phyloP scores from a whole-genome alignment of 768 basidiomycete genomes.

The Pleurotus pulmonarius region DNA sequence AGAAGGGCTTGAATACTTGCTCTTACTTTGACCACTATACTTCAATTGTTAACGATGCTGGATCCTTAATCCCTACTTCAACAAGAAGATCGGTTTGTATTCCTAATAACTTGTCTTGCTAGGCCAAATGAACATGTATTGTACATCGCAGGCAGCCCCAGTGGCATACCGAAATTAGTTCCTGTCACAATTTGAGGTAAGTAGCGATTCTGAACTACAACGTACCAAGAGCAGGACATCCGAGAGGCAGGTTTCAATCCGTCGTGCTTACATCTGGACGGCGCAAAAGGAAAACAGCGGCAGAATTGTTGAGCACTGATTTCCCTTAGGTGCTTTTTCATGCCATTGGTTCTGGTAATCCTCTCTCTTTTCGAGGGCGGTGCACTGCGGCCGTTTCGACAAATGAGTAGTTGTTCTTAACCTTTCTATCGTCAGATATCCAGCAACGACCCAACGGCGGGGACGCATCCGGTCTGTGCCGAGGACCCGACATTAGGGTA shows the following conservation, averaged over 20 bases:
- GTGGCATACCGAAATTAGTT: background rate
- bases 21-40: background rate
- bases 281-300: background rate
- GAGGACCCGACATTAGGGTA: too few relatives aligned
- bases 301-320: background rate
- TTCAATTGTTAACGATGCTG: background rate
- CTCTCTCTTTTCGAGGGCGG: too few relatives aligned
- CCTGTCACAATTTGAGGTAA: background rate
- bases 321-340: background rate
- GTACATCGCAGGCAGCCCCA: background rate
- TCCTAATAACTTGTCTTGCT: background rate
- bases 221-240: background rate
- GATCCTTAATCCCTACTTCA: conserved; percentile 1
- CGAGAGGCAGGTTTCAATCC: background rate
- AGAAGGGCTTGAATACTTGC: background rate
- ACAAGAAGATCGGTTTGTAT: background rate
- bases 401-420: too few relatives aligned
- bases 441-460: too few relatives aligned
- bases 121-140: background rate
- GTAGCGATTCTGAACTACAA: background rate
- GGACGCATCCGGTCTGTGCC: too few relatives aligned
- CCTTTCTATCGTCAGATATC: too few relatives aligned
- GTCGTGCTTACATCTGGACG: background rate
- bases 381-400: too few relatives aligned
- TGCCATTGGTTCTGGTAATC: background rate